Evolutionary conservation across 2,329 filamentous ascomycete species (phyloP), one percentile per base, ranked within the genome.

Genomic region (Xylaria sp.): DNA sequence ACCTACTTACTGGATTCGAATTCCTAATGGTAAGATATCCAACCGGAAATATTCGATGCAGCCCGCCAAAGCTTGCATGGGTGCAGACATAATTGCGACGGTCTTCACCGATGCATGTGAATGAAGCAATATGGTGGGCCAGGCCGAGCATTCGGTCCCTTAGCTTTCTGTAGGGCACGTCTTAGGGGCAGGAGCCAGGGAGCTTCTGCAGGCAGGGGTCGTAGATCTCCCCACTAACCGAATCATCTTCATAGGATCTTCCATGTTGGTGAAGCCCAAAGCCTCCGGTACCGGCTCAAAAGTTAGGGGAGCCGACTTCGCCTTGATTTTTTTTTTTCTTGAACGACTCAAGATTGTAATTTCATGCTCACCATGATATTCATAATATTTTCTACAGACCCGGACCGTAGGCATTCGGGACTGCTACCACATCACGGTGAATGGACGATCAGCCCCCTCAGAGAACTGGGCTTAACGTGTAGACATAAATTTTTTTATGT

Each of bases 231-330:
- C 13, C 10, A 13, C 34, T 20, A 51, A 51, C 39, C 31, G 3
- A 56, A 56, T 18, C 15, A 48, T 51, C 9, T 20, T 20, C 6
- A 20, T 15, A 20, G 8, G 46, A 23, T 51, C 48, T 51, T 25
- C 23, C 23, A n/a, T 20, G 8, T 48, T 37, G 13, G 9, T 52
- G 18, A 8, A 31, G 51, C 39, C 46, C 23, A 18, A 23, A 31
- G 44, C 63, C 63, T 46, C 66, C 66, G 68, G 34, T 52, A 67
- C 52, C 68, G 68, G 68, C 48, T 13, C 20, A 65, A 67, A 67
- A 67, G 44, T 67, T 34, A n/a, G 56, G 15, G 31, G 50, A 48
- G 59, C 68, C 68, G 67, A 69, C 64, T 67, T 67, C 68, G 60
- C 61, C 60, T 56, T 44, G 37, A 25, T 39, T 41, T 37, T 37